These are phyloP conservation scores for Exophiala dermatitidis DNA, from an alignment of 2,329 filamentous ascomycete genomes.

Conservation along the genomic window DNA sequence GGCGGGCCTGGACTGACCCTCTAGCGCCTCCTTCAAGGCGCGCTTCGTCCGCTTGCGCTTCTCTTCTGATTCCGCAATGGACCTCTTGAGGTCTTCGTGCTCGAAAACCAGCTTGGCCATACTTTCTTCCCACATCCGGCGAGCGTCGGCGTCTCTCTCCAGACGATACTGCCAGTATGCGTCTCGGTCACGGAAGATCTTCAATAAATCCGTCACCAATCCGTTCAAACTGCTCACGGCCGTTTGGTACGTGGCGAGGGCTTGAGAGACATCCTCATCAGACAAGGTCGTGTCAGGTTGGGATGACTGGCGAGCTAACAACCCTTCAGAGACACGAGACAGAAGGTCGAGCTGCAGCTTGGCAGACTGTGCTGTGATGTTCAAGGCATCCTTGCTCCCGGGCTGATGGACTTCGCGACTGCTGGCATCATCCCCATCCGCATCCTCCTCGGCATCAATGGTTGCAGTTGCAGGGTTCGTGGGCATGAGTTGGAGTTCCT, in stretches of 20 bases:
- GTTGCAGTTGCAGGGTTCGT: slow-evolving; percentile 45
- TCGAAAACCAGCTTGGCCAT: slow-evolving; percentile 96
- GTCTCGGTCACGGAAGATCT: slow-evolving; percentile 89
- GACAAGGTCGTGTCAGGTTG: slow-evolving; percentile 67
- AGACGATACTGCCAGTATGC: slow-evolving; percentile 95
- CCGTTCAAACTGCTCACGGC: slow-evolving; percentile 81
- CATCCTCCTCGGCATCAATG: slow-evolving; percentile 56
- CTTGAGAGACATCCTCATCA: slow-evolving; percentile 68
- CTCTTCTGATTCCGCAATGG: slow-evolving; percentile 79
- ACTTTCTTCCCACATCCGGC: slow-evolving; percentile 97
- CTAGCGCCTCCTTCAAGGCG: slow-evolving; percentile 77
- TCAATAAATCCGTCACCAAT: slow-evolving; percentile 76
- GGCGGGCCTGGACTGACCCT: slow-evolving; percentile 43
- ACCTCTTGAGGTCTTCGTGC: slow-evolving; percentile 82
- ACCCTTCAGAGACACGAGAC: slow-evolving; percentile 67
- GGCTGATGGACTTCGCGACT: slow-evolving; percentile 62
- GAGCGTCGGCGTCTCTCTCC: slow-evolving; percentile 82
- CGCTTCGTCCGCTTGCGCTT: slow-evolving; percentile 86
- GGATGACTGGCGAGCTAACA: slow-evolving; percentile 42
- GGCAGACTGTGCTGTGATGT: slow-evolving; percentile 92
- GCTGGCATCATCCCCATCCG: slow-evolving; percentile 76
- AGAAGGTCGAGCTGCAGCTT: slow-evolving; percentile 88
- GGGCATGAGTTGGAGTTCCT: slow-evolving; percentile 43
- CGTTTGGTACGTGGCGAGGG: slow-evolving; percentile 76
- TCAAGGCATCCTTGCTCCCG: slow-evolving; percentile 84